Evolutionary conservation across 2,329 filamentous ascomycete species (phyloP).

Genomic region (Mycogone perniciosa): DNA sequence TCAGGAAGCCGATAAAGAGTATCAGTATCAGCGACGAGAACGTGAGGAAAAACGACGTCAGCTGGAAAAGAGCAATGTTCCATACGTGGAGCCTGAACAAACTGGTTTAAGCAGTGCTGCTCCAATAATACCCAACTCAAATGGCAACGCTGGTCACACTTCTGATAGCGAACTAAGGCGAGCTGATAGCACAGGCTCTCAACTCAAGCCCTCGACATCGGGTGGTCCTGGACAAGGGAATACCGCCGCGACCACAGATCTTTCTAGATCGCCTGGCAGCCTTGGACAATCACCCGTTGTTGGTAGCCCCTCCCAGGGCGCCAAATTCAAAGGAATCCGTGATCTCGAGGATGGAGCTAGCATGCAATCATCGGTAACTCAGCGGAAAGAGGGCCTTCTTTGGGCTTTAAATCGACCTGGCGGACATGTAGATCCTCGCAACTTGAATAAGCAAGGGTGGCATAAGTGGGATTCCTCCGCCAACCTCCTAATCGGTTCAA

Average conservation of each 20-base stretch:
- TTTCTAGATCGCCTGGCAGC: conserved; percentile 53
- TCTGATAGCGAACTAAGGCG: conserved; percentile 66
- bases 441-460: conserved; percentile 95
- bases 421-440: conserved; percentile 90
- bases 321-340: conserved; percentile 82
- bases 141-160: conserved; percentile 41
- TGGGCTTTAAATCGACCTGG: conserved; percentile 93
- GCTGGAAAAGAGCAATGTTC: conserved; percentile 78
- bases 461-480: conserved; percentile 67
- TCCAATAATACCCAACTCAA: conserved; percentile 28
- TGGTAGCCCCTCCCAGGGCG: conserved; percentile 45
- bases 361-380: conserved; percentile 44
- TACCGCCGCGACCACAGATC: conserved; percentile 31
- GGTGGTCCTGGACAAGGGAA: conserved; percentile 34
- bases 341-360: conserved; percentile 81
- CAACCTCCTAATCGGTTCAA: neutral
- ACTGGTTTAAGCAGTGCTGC: conserved; percentile 35
- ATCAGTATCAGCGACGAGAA: conserved; percentile 90
- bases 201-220: conserved; percentile 48
- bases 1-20: conserved; percentile 91
- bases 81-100: conserved; percentile 64
- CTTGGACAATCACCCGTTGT: conserved; percentile 36
- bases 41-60: conserved; percentile 88
- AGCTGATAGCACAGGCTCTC: conserved; percentile 68
- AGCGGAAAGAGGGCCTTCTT: conserved; percentile 86